Conservation (phyloP, 139 green algal species). For the Chlamydomonas incerta region DNA sequence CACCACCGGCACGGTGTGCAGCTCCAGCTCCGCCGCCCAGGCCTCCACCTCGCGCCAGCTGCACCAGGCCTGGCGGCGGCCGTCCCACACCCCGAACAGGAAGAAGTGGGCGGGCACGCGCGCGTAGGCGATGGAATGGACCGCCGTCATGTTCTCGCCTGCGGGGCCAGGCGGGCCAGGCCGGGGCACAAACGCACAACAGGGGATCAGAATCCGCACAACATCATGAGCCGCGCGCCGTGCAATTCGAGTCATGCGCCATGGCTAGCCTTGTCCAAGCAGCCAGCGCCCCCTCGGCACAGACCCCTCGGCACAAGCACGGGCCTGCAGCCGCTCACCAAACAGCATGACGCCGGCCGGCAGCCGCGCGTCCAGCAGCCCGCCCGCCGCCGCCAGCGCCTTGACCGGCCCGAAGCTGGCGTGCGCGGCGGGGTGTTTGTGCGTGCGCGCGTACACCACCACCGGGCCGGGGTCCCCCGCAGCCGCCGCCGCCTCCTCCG, state of each 20-base stretch:
- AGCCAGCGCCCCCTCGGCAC: too few relatives aligned
- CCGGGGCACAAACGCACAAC: too few relatives aligned
- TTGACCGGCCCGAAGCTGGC: slow-evolving; percentile 31
- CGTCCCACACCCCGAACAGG: slow-evolving; percentile 35
- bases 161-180: too few relatives aligned
- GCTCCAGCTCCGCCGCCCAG: neutral
- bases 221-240: too few relatives aligned
- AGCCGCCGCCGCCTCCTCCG: neutral
- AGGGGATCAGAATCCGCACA: too few relatives aligned
- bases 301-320: too few relatives aligned
- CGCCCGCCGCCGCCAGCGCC: slow-evolving; percentile 1
- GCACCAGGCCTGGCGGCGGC: neutral
- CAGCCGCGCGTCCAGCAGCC: neutral
- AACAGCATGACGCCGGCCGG: slow-evolving; percentile 8
- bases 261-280: too few relatives aligned
- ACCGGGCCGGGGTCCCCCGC: neutral
- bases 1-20: neutral
- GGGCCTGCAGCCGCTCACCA: too few relatives aligned
- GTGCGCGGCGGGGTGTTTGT: slow-evolving; percentile 37
- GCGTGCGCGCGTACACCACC: slow-evolving; percentile 27
- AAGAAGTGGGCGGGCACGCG: neutral
- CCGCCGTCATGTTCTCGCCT: slow-evolving; percentile 41
- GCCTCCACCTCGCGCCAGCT: neutral
- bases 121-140: slow-evolving; percentile 36
- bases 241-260: too few relatives aligned